Percentiles rank a stretch among this genome's conserved stretches.
Evolutionary conservation across 1,284 basidiomycete genomes (phyloP).

Genomic region (Ustilago trichophora): DNA sequence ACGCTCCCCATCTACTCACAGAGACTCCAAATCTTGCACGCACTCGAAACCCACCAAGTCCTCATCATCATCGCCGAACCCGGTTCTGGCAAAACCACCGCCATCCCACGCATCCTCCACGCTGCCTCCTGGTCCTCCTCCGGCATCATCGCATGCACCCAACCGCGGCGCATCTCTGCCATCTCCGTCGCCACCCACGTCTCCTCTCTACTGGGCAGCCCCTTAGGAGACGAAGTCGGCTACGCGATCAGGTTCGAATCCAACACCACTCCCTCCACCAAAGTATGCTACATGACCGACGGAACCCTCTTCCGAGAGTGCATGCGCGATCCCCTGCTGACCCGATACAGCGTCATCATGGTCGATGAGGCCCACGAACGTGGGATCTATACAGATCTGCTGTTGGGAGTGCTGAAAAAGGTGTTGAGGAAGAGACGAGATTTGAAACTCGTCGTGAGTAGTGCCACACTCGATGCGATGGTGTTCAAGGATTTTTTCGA

Average conservation of each 20-base stretch:
- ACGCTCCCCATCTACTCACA: no score
- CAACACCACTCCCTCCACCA: constrained; percentile 60
- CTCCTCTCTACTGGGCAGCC: constrained; percentile 62
- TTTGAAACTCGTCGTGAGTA: constrained; percentile 88
- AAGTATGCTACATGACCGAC: constrained; percentile 65
- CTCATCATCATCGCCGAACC: constrained; percentile 73
- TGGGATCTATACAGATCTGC: constrained; percentile 66
- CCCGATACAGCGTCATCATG: constrained; percentile 66
- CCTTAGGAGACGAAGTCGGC: constrained; percentile 81
- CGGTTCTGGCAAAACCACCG: constrained; percentile 60
- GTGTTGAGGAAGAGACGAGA: constrained; percentile 88
- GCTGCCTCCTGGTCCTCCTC: constrained; percentile 74
- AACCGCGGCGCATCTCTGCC: constrained; percentile 66
- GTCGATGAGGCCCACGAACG: constrained; percentile 69
- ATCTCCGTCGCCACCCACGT: constrained; percentile 67
- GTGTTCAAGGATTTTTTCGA: constrained; percentile 87
- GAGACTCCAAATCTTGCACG: constrained; percentile 80
- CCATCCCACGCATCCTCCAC: constrained; percentile 91
- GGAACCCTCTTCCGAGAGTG: constrained; percentile 59
- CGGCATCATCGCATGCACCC: constrained; percentile 65
- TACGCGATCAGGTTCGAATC: constrained; percentile 68
- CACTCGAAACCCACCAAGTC: constrained; percentile 82
- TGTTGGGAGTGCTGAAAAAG: constrained; percentile 68
- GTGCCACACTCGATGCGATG: constrained; percentile 91
- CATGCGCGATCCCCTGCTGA: constrained; percentile 58